Percentiles rank a stretch among this genome's conserved stretches.
phyloP scores from a whole-genome alignment of 1,139 yeast species.

The Hyphopichia buzzinii region DNA sequence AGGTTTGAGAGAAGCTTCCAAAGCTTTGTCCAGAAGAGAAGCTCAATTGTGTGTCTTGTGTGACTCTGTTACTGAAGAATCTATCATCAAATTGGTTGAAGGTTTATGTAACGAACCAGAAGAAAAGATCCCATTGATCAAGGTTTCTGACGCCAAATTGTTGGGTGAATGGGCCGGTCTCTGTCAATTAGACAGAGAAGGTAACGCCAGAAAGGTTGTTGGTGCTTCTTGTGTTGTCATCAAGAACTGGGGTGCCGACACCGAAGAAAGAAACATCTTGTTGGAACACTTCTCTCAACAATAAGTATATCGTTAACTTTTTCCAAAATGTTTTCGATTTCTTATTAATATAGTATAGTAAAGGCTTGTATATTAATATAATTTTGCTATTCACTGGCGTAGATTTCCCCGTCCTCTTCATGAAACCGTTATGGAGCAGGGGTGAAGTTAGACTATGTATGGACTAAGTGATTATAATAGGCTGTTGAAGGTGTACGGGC shows the following conservation, averaged over 20 bases:
- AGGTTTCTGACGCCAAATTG: slow-evolving; percentile 99
- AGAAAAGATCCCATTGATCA: slow-evolving; percentile 95
- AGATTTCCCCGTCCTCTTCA: not conserved
- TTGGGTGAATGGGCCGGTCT: slow-evolving; percentile 99
- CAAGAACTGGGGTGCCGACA: slow-evolving; percentile 99
- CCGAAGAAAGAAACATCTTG: slow-evolving; percentile 96
- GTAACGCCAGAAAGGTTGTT: slow-evolving; percentile 99
- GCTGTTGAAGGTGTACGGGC: too few relatives aligned
- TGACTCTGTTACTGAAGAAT: slow-evolving; percentile 98
- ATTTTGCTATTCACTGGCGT: not conserved
- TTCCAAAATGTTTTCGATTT: not conserved
- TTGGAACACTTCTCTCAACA: slow-evolving; percentile 96
- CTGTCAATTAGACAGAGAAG: slow-evolving; percentile 99
- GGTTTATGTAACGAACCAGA: slow-evolving; percentile 99
- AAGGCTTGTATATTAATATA: slow-evolving; percentile 12
- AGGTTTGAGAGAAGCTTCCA: slow-evolving; percentile 99
- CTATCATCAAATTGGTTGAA: slow-evolving; percentile 96
- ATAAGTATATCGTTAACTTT: slow-evolving; percentile 28
- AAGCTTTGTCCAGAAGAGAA: slow-evolving; percentile 96
- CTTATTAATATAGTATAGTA: slow-evolving; percentile 6
- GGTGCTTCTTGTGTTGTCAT: slow-evolving; percentile 99
- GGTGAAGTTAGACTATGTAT: too few relatives aligned
- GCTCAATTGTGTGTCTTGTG: slow-evolving; percentile 97
- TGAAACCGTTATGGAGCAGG: too few relatives aligned
- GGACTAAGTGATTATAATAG: too few relatives aligned